Evolutionary conservation across 164 flowering plant genomes (phyloP).

Genomic region (Dillenia suffruticosa): DNA sequence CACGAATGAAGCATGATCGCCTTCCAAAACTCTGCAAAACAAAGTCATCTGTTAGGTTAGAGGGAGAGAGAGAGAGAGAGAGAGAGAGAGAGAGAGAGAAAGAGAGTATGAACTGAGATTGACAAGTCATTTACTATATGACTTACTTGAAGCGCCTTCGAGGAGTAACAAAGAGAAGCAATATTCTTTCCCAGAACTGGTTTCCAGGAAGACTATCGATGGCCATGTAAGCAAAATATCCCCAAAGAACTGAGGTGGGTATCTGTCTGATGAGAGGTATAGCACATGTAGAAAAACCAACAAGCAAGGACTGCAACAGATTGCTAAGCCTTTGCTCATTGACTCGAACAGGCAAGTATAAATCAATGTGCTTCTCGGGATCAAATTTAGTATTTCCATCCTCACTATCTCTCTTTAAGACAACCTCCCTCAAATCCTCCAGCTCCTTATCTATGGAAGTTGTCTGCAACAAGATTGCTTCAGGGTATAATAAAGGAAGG

Average conservation of each 20-base stretch:
- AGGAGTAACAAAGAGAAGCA: conserved; percentile 58
- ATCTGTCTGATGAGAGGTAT: conserved; percentile 52
- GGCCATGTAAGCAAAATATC: conserved; percentile 82
- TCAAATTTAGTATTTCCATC: conserved; percentile 36
- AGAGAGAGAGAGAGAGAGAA: not conserved
- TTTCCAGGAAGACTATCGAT: conserved; percentile 83
- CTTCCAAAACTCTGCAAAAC: conserved; percentile 46
- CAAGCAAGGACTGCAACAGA: conserved; percentile 60
- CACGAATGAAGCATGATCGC: conserved; percentile 62
- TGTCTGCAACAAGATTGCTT: conserved; percentile 15
- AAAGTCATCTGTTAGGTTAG: conserved; percentile 4
- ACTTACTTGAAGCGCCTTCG: conserved; percentile 58
- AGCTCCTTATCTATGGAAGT: conserved; percentile 32
- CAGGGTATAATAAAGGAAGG: not conserved
- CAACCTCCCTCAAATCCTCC: conserved; percentile 47
- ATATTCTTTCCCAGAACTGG: conserved; percentile 75
- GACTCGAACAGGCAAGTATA: conserved; percentile 68
- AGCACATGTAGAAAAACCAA: conserved; percentile 34
- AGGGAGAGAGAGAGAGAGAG: not conserved
- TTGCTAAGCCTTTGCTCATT: conserved; percentile 80
- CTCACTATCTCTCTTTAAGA: conserved; percentile 29
- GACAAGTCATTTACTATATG: too few species aligned
- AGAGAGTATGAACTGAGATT: not conserved
- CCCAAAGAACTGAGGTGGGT: conserved; percentile 68
- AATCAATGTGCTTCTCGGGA: conserved; percentile 67